A percentile compares a stretch with the other conserved stretches of the same genome.
These are phyloP conservation scores for Eucalyptus curtisii DNA, from an alignment of 345 rosid species.

Conservation along the genomic window DNA sequence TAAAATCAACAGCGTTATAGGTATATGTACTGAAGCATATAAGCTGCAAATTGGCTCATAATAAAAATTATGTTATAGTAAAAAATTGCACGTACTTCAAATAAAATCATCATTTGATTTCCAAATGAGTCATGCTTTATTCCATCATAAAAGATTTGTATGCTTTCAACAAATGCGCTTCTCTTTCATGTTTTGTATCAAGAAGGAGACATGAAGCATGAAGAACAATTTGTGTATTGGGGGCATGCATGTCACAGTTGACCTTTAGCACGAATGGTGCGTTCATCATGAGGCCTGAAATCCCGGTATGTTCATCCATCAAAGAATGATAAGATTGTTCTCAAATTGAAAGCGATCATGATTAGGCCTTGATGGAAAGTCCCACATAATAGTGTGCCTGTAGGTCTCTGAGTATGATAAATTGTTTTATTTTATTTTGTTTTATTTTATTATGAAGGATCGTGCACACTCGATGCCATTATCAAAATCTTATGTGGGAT, in stretches of 20 bases:
- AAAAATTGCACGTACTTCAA: conserved; percentile 4
- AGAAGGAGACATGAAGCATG: conserved; percentile 45
- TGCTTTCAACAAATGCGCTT: conserved; percentile 39
- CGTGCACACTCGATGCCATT: background rate
- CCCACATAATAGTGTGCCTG: too few species aligned
- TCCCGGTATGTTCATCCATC: conserved; percentile 4
- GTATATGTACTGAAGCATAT: background rate
- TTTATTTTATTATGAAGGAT: background rate
- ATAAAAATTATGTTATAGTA: background rate
- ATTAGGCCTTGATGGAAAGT: background rate
- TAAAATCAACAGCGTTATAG: background rate
- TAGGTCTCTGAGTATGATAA: background rate
- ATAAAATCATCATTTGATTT: conserved; percentile 5
- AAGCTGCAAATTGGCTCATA: background rate
- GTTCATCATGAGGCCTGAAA: conserved; percentile 63
- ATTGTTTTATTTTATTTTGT: too few species aligned
- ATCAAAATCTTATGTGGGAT: background rate
- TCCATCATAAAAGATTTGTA: conserved; percentile 33
- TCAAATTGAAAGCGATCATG: background rate
- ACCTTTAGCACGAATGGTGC: conserved; percentile 63
- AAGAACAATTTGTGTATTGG: conserved; percentile 32
- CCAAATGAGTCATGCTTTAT: conserved; percentile 16
- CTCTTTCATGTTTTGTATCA: background rate
- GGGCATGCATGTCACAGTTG: conserved; percentile 64
- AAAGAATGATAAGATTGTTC: background rate